Evolutionary conservation across 495 filamentous ascomycete species (phyloP).

Genomic region (Penicillium crystallinum): DNA sequence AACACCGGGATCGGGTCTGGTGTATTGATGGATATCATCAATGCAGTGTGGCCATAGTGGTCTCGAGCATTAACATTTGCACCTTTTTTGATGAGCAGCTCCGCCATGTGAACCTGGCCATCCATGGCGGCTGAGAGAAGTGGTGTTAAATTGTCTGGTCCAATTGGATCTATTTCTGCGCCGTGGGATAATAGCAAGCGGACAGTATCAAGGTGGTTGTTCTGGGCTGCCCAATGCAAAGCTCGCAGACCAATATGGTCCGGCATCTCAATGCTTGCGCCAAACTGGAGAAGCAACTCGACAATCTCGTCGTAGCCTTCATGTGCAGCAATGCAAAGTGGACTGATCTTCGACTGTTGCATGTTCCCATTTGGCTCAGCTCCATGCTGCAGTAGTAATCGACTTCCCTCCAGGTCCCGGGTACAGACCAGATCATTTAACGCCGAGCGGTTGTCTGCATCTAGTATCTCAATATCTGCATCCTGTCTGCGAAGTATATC

Average conservation of each 20-base stretch:
- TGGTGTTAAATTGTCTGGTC: constrained; percentile 25
- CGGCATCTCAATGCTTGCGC: constrained; percentile 11
- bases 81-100: constrained; percentile 20
- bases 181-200: constrained; percentile 13
- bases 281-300: constrained; percentile 12
- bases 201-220: constrained; percentile 7
- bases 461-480: background rate
- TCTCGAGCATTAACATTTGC: constrained; percentile 18
- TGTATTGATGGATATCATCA: constrained; percentile 15
- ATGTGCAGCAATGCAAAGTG: constrained; percentile 11
- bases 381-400: constrained; percentile 6
- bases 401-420: background rate
- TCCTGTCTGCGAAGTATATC: background rate
- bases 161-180: constrained; percentile 7
- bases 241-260: constrained; percentile 4
- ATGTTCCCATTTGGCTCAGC: constrained; percentile 12
- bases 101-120: constrained; percentile 12
- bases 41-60: constrained; percentile 16
- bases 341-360: background rate
- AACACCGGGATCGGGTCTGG: background rate
- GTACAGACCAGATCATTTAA: background rate
- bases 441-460: background rate
- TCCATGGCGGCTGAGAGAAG: constrained; percentile 41
- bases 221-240: constrained; percentile 8
- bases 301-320: constrained; percentile 7